Conservation (phyloP, 805 yeast genomes). For the Nakazawaea peltata region DNA sequence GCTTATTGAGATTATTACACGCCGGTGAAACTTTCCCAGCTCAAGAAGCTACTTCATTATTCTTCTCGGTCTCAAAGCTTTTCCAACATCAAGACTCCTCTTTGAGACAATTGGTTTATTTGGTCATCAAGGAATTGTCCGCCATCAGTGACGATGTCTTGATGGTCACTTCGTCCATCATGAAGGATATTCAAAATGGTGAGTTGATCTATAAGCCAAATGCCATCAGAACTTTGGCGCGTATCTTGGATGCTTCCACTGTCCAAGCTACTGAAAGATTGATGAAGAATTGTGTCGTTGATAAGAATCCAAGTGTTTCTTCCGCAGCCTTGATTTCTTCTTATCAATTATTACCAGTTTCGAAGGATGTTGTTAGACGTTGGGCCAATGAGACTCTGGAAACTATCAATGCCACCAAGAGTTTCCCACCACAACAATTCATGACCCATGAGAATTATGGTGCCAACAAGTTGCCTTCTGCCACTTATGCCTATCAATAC, state of each 20-base stretch:
- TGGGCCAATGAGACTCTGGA: conserved; percentile 94
- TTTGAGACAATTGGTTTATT: conserved; percentile 86
- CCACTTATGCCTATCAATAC: conserved; percentile 83
- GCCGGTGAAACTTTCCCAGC: conserved; percentile 83
- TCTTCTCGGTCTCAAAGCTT: conserved; percentile 88
- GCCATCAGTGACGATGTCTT: conserved; percentile 81
- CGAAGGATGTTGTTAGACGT: conserved; percentile 86
- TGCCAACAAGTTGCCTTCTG: conserved; percentile 46
- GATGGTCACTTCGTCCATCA: conserved; percentile 96
- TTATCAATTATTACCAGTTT: conserved; percentile 82
- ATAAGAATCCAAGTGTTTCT: conserved; percentile 76
- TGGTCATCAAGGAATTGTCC: conserved; percentile 89
- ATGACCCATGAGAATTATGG: conserved; percentile 51
- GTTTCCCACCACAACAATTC: conserved; percentile 40
- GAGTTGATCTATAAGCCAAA: conserved; percentile 84
- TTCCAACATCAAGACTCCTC: conserved; percentile 87
- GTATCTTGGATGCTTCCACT: conserved; percentile 84
- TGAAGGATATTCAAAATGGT: conserved; percentile 94
- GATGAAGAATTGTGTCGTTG: conserved; percentile 89
- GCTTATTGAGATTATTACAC: conserved; percentile 73
- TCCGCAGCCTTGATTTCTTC: conserved; percentile 93
- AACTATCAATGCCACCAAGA: conserved; percentile 62
- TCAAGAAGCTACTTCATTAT: conserved; percentile 85
- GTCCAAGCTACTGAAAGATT: conserved; percentile 91
- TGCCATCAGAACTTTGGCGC: conserved; percentile 85